These are phyloP conservation scores for Pterulicium gracile DNA, from an alignment of 1,284 basidiomycete genomes.

Conservation along the genomic window DNA sequence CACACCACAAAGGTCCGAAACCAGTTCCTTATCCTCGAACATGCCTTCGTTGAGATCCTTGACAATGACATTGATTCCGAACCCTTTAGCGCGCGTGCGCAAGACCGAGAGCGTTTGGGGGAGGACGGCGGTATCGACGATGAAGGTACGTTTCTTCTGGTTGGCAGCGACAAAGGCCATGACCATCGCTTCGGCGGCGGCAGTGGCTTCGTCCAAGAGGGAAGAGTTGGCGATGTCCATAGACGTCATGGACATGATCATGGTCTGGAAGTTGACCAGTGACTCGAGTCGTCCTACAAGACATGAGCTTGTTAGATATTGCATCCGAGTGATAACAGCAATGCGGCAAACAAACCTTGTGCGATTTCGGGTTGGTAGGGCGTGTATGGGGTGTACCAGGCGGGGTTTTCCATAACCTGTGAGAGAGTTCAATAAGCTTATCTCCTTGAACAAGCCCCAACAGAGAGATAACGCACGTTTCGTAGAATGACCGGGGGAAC, in stretches of 20 bases:
- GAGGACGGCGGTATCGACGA: constrained; percentile 74
- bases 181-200: constrained; percentile 89
- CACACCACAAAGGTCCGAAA: constrained; percentile 73
- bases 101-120: constrained; percentile 87
- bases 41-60: constrained; percentile 14
- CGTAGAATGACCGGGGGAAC: constrained; percentile 90
- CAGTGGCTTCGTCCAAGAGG: constrained; percentile 85
- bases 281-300: constrained; percentile 82
- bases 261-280: constrained; percentile 94
- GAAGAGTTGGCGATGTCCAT: constrained; percentile 96
- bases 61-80: constrained; percentile 74
- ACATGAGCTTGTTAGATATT: constrained; percentile 12
- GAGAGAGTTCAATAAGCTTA: no score
- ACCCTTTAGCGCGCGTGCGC: constrained; percentile 80
- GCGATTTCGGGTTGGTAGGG: constrained; percentile 92
- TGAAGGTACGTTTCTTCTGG: constrained; percentile 76
- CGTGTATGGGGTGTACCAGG: constrained; percentile 98
- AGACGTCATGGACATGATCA: constrained; percentile 89
- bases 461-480: constrained; percentile 47
- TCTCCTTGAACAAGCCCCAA: no score
- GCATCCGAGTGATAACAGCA: constrained; percentile 6
- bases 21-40: constrained; percentile 33
- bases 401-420: constrained; percentile 93
- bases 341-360: constrained; percentile 48
- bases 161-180: constrained; percentile 60